phyloP scores from a whole-genome alignment of 441 rosid species.

The Populus hybrid region DNA sequence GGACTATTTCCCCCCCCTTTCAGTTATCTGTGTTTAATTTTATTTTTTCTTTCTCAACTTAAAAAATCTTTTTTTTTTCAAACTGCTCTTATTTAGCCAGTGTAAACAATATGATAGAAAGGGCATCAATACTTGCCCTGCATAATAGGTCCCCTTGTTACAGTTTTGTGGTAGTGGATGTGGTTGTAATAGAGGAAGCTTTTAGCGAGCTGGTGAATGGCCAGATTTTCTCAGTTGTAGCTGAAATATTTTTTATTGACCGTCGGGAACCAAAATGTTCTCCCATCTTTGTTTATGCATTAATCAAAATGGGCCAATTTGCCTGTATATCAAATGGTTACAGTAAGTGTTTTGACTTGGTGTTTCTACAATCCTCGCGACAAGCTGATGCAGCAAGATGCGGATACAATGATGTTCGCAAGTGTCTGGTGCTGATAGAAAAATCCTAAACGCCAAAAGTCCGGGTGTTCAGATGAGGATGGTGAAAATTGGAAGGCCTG shows the following conservation, averaged over 20 bases:
- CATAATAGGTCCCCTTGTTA: constrained; percentile 21
- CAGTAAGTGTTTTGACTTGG: no score
- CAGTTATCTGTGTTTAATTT: constrained; percentile 20
- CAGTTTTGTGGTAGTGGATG: constrained; percentile 38
- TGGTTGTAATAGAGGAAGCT: constrained; percentile 24
- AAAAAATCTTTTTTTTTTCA: not conserved
- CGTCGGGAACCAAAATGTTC: constrained; percentile 30
- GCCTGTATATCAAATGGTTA: no score
- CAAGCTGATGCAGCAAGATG: no score
- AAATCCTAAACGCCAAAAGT: not conserved
- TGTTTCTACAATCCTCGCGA: no score
- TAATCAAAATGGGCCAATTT: no score
- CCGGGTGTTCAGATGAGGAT: not conserved
- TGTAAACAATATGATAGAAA: constrained; percentile 25
- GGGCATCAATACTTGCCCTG: constrained; percentile 37
- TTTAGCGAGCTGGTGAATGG: constrained; percentile 21
- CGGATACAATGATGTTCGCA: not conserved
- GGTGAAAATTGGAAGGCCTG: not conserved
- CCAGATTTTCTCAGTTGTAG: constrained; percentile 32
- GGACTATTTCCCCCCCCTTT: not conserved
- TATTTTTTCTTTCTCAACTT: not conserved
- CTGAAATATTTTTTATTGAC: constrained; percentile 20
- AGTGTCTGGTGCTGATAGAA: not conserved
- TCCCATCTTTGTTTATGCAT: not conserved
- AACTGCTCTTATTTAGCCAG: not conserved